Conservation (phyloP, 331 rosid genomes). For the Quercus tomentella region DNA sequence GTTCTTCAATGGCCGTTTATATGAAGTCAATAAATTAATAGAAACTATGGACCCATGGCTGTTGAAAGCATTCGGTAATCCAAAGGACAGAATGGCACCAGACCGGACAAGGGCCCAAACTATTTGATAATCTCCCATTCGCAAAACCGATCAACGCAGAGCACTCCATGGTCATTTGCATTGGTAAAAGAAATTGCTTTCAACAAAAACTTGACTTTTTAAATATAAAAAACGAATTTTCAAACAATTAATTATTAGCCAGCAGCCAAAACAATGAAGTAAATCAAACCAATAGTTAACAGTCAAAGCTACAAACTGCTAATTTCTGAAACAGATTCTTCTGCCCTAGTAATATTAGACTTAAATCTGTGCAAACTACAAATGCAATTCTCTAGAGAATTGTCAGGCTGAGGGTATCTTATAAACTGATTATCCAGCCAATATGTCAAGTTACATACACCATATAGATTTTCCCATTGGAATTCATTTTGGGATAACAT, state of each 20-base stretch:
- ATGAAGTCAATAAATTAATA: too few species aligned
- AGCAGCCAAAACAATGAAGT: too few species aligned
- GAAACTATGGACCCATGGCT: too few species aligned
- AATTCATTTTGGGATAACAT: slow-evolving; percentile 10
- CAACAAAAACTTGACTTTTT: too few species aligned
- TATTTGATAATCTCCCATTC: not conserved
- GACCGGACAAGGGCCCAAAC: not conserved
- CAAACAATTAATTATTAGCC: too few species aligned
- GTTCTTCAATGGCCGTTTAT: not conserved
- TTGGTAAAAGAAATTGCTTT: not conserved
- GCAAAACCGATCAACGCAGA: not conserved
- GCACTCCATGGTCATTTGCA: not conserved
- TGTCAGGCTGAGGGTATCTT: slow-evolving; percentile 21
- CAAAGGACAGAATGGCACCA: too few species aligned
- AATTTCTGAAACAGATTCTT: not conserved
- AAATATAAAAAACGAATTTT: too few species aligned
- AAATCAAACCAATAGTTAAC: not conserved
- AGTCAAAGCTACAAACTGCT: not conserved
- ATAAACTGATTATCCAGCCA: slow-evolving; percentile 23
- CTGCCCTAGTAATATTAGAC: slow-evolving; percentile 3
- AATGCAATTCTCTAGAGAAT: slow-evolving; percentile 13
- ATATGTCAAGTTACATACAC: slow-evolving; percentile 20
- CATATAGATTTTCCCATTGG: not conserved
- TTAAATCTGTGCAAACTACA: slow-evolving; percentile 7
- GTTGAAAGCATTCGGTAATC: too few species aligned